Base-by-base conservation (phyloP, 163 green algal genomes). In the Chlorella variabilis region DNA sequence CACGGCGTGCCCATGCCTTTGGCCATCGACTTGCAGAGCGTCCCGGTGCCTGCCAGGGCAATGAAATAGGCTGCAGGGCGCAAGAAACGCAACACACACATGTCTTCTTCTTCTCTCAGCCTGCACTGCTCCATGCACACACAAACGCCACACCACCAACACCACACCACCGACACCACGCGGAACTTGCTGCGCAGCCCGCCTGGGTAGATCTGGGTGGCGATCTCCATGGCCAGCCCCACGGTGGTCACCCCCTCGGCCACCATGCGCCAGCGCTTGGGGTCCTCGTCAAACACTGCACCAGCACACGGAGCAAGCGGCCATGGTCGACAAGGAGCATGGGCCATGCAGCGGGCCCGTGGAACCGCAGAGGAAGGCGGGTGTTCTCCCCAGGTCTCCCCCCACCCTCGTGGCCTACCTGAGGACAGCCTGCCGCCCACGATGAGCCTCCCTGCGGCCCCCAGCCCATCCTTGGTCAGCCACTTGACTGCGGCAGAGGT, bases 391-490 rank as follows among this genome's bases (percentile, higher is more conserved):
- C n/a, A n/a, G n/a, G n/a, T n/a, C n/a, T n/a, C n/a, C n/a, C n/a
- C n/a, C n/a, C n/a, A n/a, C n/a, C n/a, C n/a, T n/a, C n/a, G n/a
- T n/a, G n/a, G n/a, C n/a, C n/a, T 29, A 81, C 75, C 75, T 34
- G 62, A 61, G n/a, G 75, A 63, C 33, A 95, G 86, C 36, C 75
- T 62, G 3, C 91, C 89, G 25, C 94, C 94, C 11, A 97, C 94
- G 41, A 97, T 77, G 41, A 97, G 83, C 15, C 94, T 79, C 6
- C 94, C 94, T 20, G 89, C 71, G 11, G 92, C 92, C 0, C 94
- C 94, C 48, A 97, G 87, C 21, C 94, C 94, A 74, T 98, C 94
- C 70, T 97, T 97, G 27, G 91, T 90, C 61, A 98, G 94, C 94
- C 94, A 98, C 71, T 94, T 95, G 76, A 97, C 94, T 33, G 89